Evolutionary conservation across 768 basidiomycete genomes (phyloP), one percentile per base, ranked within the genome.

Genomic region (Amanita polypyramis): DNA sequence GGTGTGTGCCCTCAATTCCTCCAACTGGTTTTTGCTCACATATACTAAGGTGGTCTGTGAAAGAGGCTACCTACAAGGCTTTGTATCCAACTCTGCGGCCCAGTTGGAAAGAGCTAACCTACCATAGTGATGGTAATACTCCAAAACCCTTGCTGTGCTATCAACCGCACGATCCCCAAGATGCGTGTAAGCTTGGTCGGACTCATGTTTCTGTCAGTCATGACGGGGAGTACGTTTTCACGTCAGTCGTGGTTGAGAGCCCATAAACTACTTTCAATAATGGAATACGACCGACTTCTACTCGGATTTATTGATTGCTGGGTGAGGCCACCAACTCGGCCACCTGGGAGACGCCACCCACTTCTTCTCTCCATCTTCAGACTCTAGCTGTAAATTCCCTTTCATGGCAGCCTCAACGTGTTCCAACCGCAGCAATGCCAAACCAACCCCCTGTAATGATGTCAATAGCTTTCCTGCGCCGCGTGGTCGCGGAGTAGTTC

Each of bases 21-120:
- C 4, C 15, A 15, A 34, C 25, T 10, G 15, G 12, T 35, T 17
- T 12, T 27, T 11, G 20, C 53, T 42, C 30, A 56, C 21, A 32
- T 51, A 52, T 21, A 47, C 50, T 3, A 55, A 92, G 89, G 12
- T 93, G 87, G 86, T 70, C 78, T 27, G 74, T 85, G 15, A 93
- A 93, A 55, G 90, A 93, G 62, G 85, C 90, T 0, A 79, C 81
- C 0, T 93, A 91, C 67, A 93, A 93, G 58, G 90, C 89, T 0
- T 58, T 90, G 50, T 88, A 78, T 59, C 88, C 88, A 0, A 25
- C 50, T 15, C 58, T 73, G 35, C 66, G 57, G 27, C 77, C 85
- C 14, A 77, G 75, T 5, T 92, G 89, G 90, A 85, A 87, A 57
- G 77, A 90, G 20, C 61, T 91, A 51, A 73, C 74, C 5, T 86